These are phyloP conservation scores for Filobasidium floriforme DNA, from an alignment of 768 basidiomycete species.

Conservation along the genomic window DNA sequence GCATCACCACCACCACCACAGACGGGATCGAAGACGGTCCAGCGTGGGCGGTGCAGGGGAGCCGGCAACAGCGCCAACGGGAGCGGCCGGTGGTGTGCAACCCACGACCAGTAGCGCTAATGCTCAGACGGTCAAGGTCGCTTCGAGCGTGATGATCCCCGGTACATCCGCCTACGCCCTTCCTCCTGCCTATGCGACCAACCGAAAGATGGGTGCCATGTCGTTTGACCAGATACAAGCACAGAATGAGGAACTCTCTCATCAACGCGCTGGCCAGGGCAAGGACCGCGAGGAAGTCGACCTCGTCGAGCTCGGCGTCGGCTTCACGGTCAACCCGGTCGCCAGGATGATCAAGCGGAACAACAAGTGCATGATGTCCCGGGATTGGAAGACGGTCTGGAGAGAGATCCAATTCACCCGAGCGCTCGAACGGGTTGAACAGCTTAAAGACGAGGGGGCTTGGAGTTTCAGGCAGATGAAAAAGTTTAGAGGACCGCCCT, in stretches of 20 bases:
- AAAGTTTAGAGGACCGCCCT: slow-evolving; percentile 74
- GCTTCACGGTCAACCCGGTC: slow-evolving; percentile 36
- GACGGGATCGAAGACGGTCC: slow-evolving; percentile 10
- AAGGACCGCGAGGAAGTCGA: slow-evolving; percentile 15
- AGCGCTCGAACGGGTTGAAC: slow-evolving; percentile 75
- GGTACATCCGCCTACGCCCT: slow-evolving; percentile 5
- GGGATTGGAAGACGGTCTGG: slow-evolving; percentile 59
- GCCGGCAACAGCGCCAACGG: too few relatives aligned
- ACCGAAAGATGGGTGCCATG: background rate
- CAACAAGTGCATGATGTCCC: slow-evolving; percentile 39
- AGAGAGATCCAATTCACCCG: slow-evolving; percentile 68
- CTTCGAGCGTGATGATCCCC: slow-evolving; percentile 10
- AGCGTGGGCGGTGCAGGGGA: background rate
- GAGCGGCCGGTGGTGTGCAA: background rate
- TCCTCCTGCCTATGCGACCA: background rate
- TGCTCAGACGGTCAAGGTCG: slow-evolving; percentile 3
- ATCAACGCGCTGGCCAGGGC: background rate
- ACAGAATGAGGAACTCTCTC: background rate
- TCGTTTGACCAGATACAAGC: background rate
- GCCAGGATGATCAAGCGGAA: slow-evolving; percentile 33
- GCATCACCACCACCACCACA: slow-evolving; percentile 17
- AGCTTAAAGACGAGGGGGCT: slow-evolving; percentile 64
- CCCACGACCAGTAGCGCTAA: background rate
- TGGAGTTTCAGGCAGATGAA: slow-evolving; percentile 96
- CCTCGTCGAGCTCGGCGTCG: slow-evolving; percentile 30